Evolutionary conservation across 768 basidiomycete species (phyloP), one percentile per base, ranked within the genome.

Genomic region (Ramaria rubella): DNA sequence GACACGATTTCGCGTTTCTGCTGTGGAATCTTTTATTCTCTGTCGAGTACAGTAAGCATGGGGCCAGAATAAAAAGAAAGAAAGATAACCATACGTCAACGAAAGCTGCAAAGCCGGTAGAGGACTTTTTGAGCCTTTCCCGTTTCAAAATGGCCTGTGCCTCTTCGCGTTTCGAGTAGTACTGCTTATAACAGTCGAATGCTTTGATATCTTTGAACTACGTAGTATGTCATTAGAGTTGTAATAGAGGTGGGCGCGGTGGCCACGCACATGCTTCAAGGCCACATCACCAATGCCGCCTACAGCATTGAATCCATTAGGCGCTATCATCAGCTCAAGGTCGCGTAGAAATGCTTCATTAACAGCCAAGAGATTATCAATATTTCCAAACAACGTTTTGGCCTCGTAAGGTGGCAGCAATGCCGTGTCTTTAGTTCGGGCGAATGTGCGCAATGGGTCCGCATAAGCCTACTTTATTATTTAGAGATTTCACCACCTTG

Each of bases 341-440:
- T 94, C 90, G 1, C 71, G 68, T 34, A 97, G 73, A 67, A 98
- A 94, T 0, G 84, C 82, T 64, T 91, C 87, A 64, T 97, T 93
- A n/a, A 91, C 88, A 1, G 85, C 85, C 3, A 97, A 70, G 21
- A 99, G 78, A 51, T 81, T 85, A 69, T 97, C 94, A 50, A 97
- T 80, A 70, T 99, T 98, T 54, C 90, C 91, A 63, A 99, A 98
- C 23, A 99, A 77, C 1, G 83, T 90, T 61, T 90, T 94, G 31
- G 94, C 94, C 68, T 97, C 90, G 68, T 95, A 97, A 21, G 82
- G 71, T 1, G 89, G 86, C 44, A 99, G 80, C 63, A 99, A 90
- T 33, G 88, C 83, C 0, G 90, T 94, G 58, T 87, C 85, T 66
- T 90, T 89, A 68, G 79, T 85, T 54, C 81, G 80, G 21, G 95